Percentiles rank a stretch among this genome's conserved stretches.
These are phyloP conservation scores for Sanghuangporus sanghuang DNA, from an alignment of 1,284 basidiomycete genomes.

Conservation along the genomic window DNA sequence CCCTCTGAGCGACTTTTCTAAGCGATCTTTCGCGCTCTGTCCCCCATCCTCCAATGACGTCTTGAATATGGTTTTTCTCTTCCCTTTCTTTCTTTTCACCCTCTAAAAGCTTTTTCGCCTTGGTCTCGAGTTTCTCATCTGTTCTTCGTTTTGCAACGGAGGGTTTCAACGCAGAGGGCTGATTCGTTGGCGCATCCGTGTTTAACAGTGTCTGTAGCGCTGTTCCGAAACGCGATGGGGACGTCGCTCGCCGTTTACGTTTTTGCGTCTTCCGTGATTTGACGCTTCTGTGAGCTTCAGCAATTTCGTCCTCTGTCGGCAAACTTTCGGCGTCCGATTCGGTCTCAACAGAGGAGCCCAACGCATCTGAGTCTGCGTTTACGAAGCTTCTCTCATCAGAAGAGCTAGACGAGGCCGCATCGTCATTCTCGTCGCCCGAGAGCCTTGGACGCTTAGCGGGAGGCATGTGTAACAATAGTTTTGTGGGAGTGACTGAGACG, in stretches of 20 bases:
- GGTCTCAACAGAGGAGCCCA: slow-evolving; percentile 26
- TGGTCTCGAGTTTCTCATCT: slow-evolving; percentile 66
- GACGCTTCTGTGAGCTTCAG: slow-evolving; percentile 36
- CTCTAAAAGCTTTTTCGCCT: slow-evolving; percentile 63
- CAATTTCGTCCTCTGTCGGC: slow-evolving; percentile 65
- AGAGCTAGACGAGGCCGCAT: background rate
- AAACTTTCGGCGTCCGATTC: slow-evolving; percentile 21
- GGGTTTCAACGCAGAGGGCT: slow-evolving; percentile 73
- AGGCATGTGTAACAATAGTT: slow-evolving; percentile 22
- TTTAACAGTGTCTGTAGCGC: slow-evolving; percentile 64
- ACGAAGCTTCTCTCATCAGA: slow-evolving; percentile 25
- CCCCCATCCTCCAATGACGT: slow-evolving; percentile 81
- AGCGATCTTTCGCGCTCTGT: slow-evolving; percentile 70
- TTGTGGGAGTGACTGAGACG: background rate
- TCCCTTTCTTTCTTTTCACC: slow-evolving; percentile 72
- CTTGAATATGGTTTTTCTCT: slow-evolving; percentile 63
- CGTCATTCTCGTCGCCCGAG: slow-evolving; percentile 4
- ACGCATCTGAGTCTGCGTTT: slow-evolving; percentile 27
- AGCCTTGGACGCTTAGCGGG: slow-evolving; percentile 27
- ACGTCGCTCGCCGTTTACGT: slow-evolving; percentile 73
- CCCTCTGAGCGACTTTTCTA: slow-evolving; percentile 77
- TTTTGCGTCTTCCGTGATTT: slow-evolving; percentile 78
- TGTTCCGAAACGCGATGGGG: slow-evolving; percentile 65
- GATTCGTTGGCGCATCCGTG: slow-evolving; percentile 58
- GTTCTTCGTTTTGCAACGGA: slow-evolving; percentile 61